Conservation (phyloP, 1,284 basidiomycete genomes). For the Irpex lacteus region DNA sequence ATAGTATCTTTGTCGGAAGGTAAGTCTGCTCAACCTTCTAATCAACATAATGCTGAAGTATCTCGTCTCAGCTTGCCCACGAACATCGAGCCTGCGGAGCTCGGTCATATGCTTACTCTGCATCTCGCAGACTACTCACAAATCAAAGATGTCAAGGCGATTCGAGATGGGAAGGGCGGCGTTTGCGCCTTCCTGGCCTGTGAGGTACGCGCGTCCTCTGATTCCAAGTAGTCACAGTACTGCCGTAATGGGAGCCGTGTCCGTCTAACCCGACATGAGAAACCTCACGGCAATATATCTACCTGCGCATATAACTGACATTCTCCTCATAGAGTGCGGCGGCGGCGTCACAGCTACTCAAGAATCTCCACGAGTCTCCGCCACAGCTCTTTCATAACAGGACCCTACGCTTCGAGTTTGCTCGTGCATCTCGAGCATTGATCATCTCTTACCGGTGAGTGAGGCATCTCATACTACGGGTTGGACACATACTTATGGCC, state of each 20-base stretch:
- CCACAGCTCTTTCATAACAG: slow-evolving; percentile 67
- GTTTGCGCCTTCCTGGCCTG: slow-evolving; percentile 81
- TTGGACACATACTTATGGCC: not conserved
- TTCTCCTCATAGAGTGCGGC: slow-evolving; percentile 45
- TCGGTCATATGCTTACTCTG: slow-evolving; percentile 53
- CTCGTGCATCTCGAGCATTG: slow-evolving; percentile 72
- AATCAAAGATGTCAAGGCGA: slow-evolving; percentile 68
- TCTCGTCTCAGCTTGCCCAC: slow-evolving; percentile 57
- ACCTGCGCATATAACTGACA: slow-evolving; percentile 2
- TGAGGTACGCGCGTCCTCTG: slow-evolving; percentile 45
- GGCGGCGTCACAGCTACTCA: slow-evolving; percentile 57
- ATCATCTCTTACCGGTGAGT: slow-evolving; percentile 70
- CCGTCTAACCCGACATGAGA: not conserved
- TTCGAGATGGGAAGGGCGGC: slow-evolving; percentile 67
- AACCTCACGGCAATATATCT: slow-evolving; percentile 1
- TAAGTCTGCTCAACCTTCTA: slow-evolving; percentile 23
- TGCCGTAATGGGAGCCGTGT: not conserved
- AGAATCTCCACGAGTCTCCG: slow-evolving; percentile 50
- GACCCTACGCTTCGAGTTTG: slow-evolving; percentile 68
- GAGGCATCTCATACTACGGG: not conserved
- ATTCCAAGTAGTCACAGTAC: not conserved
- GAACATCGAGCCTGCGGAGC: slow-evolving; percentile 59
- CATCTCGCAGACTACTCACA: slow-evolving; percentile 63
- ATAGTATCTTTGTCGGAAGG: slow-evolving; percentile 82
- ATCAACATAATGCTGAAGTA: slow-evolving; percentile 4